Percentiles rank a stretch among this genome's conserved stretches.
phyloP scores from a whole-genome alignment of 257 asterid species.

The Fraxinus anomala region DNA sequence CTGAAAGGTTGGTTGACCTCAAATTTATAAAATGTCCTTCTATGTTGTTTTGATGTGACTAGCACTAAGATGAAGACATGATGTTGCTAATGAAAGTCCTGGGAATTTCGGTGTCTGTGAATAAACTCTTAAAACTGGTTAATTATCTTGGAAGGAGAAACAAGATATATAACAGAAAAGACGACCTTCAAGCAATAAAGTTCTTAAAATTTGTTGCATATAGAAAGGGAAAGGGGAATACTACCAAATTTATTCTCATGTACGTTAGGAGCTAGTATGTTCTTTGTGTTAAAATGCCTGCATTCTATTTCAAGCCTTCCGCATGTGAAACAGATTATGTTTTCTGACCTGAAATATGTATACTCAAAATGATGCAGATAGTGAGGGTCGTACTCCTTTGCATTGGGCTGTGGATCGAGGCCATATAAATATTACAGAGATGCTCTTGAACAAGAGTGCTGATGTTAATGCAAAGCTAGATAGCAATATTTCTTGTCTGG shows the following conservation, averaged over 20 bases:
- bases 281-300: background rate
- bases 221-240: background rate
- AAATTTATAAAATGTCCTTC: conserved; percentile 2
- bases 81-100: background rate
- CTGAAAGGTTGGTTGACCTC: conserved; percentile 58
- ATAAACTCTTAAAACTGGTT: background rate
- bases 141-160: background rate
- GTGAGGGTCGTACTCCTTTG: conserved; percentile 94
- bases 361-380: conserved; percentile 58
- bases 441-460: conserved; percentile 74
- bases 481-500: background rate
- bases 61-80: background rate
- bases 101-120: background rate
- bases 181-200: background rate
- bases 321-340: background rate
- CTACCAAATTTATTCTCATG: background rate
- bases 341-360: conserved; percentile 23
- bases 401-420: conserved; percentile 99
- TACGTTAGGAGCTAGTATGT: no score
- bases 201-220: background rate
- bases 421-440: conserved; percentile 56
- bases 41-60: conserved; percentile 6
- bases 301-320: conserved; percentile 10
- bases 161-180: background rate
- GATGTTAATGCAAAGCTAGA: conserved; percentile 86